Evolutionary conservation across 768 basidiomycete species (phyloP).

Genomic region (Termitomyces sp.): DNA sequence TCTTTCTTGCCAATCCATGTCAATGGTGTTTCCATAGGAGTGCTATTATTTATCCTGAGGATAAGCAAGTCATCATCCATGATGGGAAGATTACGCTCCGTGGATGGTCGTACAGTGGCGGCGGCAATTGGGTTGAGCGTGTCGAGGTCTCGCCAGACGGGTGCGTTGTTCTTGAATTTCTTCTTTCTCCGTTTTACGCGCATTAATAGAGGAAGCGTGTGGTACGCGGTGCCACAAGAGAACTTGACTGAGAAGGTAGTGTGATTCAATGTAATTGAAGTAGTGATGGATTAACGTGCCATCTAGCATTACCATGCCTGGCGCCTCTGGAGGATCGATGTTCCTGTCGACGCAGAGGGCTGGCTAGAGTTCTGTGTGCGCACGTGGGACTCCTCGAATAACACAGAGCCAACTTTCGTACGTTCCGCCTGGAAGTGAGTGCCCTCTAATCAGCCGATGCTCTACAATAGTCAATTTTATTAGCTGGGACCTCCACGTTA

Average conservation of each 20-base stretch:
- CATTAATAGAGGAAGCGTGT: constrained; percentile 35
- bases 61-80: constrained; percentile 42
- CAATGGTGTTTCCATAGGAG: constrained; percentile 25
- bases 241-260: constrained; percentile 43
- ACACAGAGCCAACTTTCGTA: constrained; percentile 50
- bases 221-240: constrained; percentile 41
- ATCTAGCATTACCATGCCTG: constrained; percentile 47
- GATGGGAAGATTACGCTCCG: constrained; percentile 38
- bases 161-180: constrained; percentile 16
- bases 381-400: constrained; percentile 53
- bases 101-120: constrained; percentile 40
- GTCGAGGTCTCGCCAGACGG: constrained; percentile 51
- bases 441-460: background rate
- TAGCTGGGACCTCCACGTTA: constrained; percentile 49
- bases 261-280: background rate
- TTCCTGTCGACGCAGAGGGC: constrained; percentile 49
- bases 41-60: constrained; percentile 39
- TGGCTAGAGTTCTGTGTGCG: constrained; percentile 53
- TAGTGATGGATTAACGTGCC: background rate
- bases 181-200: background rate
- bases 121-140: constrained; percentile 50
- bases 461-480: background rate
- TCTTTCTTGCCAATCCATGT: background rate
- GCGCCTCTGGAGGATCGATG: constrained; percentile 45
- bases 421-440: constrained; percentile 51